Percentiles rank a stretch among this genome's conserved stretches.
phyloP scores from a whole-genome alignment of 1,139 yeast species.

The Hemisphaericaspora xylanilytica region DNA sequence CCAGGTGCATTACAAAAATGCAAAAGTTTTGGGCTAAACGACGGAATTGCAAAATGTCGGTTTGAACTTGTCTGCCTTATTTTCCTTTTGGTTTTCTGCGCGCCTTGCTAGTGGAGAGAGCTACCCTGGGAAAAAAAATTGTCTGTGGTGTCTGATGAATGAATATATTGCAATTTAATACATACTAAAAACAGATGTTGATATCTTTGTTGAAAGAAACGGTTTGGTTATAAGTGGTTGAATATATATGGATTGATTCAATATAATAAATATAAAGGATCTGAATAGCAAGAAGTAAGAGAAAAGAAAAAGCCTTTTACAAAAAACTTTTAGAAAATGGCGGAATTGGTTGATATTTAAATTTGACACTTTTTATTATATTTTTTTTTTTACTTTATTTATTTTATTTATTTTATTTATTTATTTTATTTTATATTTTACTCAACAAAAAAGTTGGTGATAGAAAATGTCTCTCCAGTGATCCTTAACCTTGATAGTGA shows the following conservation, averaged over 20 bases:
- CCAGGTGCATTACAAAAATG: not conserved
- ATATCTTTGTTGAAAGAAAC: too few relatives aligned
- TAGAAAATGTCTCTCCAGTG: not conserved
- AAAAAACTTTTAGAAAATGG: not conserved
- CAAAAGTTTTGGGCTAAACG: not conserved
- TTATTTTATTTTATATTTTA: too few relatives aligned
- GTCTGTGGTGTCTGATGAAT: not conserved
- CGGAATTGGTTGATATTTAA: constrained; percentile 1
- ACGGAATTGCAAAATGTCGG: not conserved
- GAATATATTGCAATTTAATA: too few relatives aligned
- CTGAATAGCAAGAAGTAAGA: not conserved
- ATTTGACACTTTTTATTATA: not conserved
- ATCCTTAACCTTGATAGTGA: too few relatives aligned
- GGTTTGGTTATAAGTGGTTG: too few relatives aligned
- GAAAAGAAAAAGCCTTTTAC: not conserved
- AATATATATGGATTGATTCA: too few relatives aligned
- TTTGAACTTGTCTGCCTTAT: not conserved
- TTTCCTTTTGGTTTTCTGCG: not conserved
- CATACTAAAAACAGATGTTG: not conserved
- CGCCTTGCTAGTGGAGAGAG: too few relatives aligned
- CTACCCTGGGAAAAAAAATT: not conserved
- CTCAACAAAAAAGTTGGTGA: constrained; percentile 4
- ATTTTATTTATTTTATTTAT: too few relatives aligned
- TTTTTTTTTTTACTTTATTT: too few relatives aligned
- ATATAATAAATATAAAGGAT: not conserved